Conservation (phyloP, 1,284 basidiomycete species). For the Sanghuangporus weigelae region DNA sequence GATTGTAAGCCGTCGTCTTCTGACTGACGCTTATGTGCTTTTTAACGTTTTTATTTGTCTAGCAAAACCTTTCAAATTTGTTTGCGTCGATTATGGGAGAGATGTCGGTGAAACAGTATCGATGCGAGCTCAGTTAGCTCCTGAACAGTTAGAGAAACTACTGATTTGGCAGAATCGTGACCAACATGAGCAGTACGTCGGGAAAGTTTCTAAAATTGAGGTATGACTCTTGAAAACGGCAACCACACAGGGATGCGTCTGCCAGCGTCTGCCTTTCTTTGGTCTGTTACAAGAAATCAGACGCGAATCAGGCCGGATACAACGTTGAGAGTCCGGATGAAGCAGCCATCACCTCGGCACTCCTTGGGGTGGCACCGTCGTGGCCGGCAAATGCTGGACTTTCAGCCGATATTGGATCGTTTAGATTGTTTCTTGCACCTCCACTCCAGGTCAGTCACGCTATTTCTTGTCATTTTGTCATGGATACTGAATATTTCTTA, state of each 20-base stretch:
- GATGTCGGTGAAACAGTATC: not conserved
- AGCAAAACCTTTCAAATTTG: not conserved
- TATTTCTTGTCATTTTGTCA: not conserved
- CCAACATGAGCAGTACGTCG: slow-evolving; percentile 4
- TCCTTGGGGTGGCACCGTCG: not conserved
- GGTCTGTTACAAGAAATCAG: slow-evolving; percentile 8
- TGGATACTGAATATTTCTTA: not conserved
- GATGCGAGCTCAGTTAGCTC: not conserved
- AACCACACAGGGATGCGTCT: not conserved
- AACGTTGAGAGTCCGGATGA: not conserved
- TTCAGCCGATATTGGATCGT: not conserved
- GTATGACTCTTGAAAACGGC: not conserved
- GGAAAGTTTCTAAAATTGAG: not conserved
- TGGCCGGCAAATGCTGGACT: slow-evolving; percentile 15
- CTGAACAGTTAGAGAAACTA: not conserved
- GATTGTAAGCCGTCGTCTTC: too few relatives aligned
- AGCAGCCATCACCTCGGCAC: not conserved
- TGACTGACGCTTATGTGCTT: too few relatives aligned
- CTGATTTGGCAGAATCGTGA: slow-evolving; percentile 5
- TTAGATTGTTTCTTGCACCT: slow-evolving; percentile 10
- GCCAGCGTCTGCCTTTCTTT: slow-evolving; percentile 12
- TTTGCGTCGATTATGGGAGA: not conserved
- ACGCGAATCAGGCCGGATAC: not conserved
- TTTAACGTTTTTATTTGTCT: too few relatives aligned
- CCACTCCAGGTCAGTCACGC: slow-evolving; percentile 2